Base-by-base conservation (phyloP, 192 early-diverging fungal genomes). In the Chytriomyces confervae region DNA sequence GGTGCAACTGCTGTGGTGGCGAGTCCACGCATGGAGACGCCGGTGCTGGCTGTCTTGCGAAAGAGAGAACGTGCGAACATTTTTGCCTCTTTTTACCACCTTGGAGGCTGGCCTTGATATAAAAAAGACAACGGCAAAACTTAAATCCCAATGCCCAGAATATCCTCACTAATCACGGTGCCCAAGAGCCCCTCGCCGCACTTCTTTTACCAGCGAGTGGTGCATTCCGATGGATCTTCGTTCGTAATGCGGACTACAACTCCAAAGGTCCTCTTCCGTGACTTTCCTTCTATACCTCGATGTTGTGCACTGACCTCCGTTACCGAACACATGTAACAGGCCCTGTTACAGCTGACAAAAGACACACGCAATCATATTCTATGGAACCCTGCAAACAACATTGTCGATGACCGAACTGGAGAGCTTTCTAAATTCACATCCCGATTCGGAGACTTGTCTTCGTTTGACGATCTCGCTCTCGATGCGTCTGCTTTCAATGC, bases 321-420 rank as follows among this genome's bases (percentile, higher is more conserved):
- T 0, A 74, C n/a, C 72, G 10, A 10, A 62, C 36, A 50, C 63
- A 27, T 13, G 27, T 23, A 11, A 13, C 90, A 93, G 75, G 70
- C 89, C n/a, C 85, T 94, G 70, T 85, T 96, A 50, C 93, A 93
- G 65, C 86, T 98, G 46, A 93, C 94, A 53, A 95, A 94, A 77
- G 97, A 98, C 79, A 93, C 93, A n/a, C 86, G 95, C 29, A 96
- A 95, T 77, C 94, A 97, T 75, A 90, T 92, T 29, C 86, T 98
- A 9, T 98, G 97, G 97, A 97, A 96, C 81, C 94, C 95, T 5
- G 69, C 10, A 80, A 82, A 51, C 78, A 84, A 66, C 75, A 67
- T 85, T 67, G 83, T 93, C n/a, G 86, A 87, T 63, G 95, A 96
- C 78, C 91, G 93, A 61, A 90, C 88, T 43, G 95, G 92, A 0